Conservation (phyloP, 78 protist species). For the Isochrysis galbana region DNA sequence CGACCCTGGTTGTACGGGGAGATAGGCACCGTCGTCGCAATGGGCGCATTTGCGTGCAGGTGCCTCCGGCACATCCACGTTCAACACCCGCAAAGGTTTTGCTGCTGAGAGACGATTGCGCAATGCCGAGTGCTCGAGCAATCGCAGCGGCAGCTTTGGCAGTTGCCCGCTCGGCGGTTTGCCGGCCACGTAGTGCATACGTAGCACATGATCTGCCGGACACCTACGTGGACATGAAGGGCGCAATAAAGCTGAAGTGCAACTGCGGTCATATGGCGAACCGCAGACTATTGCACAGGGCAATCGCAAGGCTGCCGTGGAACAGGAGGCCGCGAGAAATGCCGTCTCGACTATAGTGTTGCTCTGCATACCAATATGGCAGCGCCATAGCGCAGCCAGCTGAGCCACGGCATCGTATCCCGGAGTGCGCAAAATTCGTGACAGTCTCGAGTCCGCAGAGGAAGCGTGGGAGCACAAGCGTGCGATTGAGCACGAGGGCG, state of each 20-base stretch:
- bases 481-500: neutral
- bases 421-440: slow-evolving; percentile 1
- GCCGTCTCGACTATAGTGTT: too few species aligned
- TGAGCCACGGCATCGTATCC: neutral
- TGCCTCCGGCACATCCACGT: neutral
- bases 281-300: too few species aligned
- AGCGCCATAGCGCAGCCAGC: neutral
- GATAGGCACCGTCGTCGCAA: neutral
- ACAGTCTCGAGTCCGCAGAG: slow-evolving; percentile 23
- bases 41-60: neutral
- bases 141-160: neutral
- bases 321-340: too few species aligned
- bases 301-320: too few species aligned
- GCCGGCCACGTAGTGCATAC: slow-evolving; percentile 15
- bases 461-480: slow-evolving; percentile 13
- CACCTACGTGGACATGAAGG: too few species aligned
- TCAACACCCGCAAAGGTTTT: neutral
- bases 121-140: neutral
- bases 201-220: slow-evolving; percentile 18
- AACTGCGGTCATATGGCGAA: too few species aligned
- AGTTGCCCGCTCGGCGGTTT: neutral
- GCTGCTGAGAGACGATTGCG: neutral
- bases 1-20: neutral
- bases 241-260: too few species aligned
- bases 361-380: neutral